Evolutionary conservation across 441 rosid species (phyloP).

Genomic region (Erodium moschatum): DNA sequence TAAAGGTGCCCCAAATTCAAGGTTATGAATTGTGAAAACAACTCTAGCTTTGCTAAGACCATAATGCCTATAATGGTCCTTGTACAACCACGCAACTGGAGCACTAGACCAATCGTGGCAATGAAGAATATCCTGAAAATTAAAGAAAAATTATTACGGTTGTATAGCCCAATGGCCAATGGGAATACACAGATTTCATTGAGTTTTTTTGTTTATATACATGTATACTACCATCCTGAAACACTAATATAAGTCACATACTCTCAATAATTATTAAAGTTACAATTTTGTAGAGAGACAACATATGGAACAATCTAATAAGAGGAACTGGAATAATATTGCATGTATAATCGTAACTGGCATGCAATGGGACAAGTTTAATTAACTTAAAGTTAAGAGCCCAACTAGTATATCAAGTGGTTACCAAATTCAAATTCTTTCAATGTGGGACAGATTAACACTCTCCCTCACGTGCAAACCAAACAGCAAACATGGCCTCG

Average conservation of each 20-base stretch:
- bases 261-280: background rate
- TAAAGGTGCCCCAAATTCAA: conserved; percentile 66
- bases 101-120: conserved; percentile 98
- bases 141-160: conserved; percentile 15
- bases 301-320: background rate
- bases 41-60: conserved; percentile 74
- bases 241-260: background rate
- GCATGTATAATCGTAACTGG: background rate
- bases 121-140: conserved; percentile 80
- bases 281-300: background rate
- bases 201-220: background rate
- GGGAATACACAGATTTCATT: conserved; percentile 10
- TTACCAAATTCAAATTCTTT: no score
- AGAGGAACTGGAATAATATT: background rate
- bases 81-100: conserved; percentile 78
- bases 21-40: conserved; percentile 92
- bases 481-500: no score
- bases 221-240: background rate
- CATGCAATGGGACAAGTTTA: background rate
- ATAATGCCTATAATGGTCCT: conserved; percentile 68
- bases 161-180: conserved; percentile 1
- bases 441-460: no score
- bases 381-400: background rate
- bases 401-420: no score
- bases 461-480: no score